Evolutionary conservation across 176 grass and related monocot species (phyloP).

Genomic region (Microstegium vimineum): DNA sequence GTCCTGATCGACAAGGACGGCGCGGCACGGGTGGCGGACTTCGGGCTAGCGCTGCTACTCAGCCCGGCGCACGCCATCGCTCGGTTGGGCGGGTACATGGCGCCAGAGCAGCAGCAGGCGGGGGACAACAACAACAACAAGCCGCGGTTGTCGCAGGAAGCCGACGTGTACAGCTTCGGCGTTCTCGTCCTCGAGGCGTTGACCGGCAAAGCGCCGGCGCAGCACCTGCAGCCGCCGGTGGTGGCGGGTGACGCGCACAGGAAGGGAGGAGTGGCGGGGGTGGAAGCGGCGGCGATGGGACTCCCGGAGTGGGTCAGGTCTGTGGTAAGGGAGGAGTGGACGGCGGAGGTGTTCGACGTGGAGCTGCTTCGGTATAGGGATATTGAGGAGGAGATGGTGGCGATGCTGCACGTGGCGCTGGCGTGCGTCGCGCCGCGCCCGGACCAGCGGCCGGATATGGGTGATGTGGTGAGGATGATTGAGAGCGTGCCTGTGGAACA

Average conservation of each 20-base stretch:
- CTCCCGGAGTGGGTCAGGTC: constrained; percentile 55
- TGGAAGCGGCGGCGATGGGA: background rate
- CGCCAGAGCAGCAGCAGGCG: constrained; percentile 54
- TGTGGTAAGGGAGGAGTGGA: constrained; percentile 70
- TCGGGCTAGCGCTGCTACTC: constrained; percentile 50
- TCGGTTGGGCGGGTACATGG: constrained; percentile 36
- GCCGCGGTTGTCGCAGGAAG: constrained; percentile 44
- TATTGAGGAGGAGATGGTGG: constrained; percentile 61
- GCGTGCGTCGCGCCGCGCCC: constrained; percentile 35
- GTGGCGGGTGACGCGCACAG: background rate
- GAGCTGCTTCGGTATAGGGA: constrained; percentile 53
- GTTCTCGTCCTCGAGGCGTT: constrained; percentile 55
- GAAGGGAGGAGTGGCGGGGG: background rate
- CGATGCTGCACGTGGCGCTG: constrained; percentile 52
- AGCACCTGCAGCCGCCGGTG: constrained; percentile 18
- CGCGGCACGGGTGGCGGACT: constrained; percentile 45
- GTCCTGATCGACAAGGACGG: constrained; percentile 41
- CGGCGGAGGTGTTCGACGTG: constrained; percentile 64
- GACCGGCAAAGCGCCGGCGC: constrained; percentile 41
- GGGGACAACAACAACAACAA: no score
- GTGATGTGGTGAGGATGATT: constrained; percentile 67
- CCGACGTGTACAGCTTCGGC: constrained; percentile 64
- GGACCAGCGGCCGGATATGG: constrained; percentile 68
- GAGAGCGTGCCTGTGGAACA: constrained; percentile 59
- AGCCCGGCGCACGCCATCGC: constrained; percentile 41